phyloP scores from a whole-genome alignment of 2,329 filamentous ascomycete genomes.

The Diaporthe sp. region DNA sequence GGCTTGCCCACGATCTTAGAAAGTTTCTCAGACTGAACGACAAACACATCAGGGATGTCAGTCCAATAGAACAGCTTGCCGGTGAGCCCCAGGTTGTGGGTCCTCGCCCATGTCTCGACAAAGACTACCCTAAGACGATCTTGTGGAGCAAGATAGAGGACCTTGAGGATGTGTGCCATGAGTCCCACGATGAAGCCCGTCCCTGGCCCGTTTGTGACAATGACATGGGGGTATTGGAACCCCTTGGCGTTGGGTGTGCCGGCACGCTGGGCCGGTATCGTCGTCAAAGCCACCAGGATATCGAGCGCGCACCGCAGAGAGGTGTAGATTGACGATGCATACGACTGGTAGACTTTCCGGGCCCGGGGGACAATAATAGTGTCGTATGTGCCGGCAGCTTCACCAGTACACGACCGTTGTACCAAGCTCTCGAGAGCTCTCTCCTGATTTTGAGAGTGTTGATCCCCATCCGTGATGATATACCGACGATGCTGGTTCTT shows the following conservation, averaged over 20 bases:
- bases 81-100: conserved; percentile 84
- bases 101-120: conserved; percentile 92
- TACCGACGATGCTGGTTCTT: conserved; percentile 78
- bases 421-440: conserved; percentile 69
- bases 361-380: conserved; percentile 80
- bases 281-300: conserved; percentile 66
- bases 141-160: conserved; percentile 55
- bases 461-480: conserved; percentile 81
- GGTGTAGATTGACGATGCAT: conserved; percentile 77
- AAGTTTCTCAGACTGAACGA: conserved; percentile 83
- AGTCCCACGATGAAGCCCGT: conserved; percentile 82
- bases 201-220: conserved; percentile 89
- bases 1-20: conserved; percentile 56
- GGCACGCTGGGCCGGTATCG: conserved; percentile 39
- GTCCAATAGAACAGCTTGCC: conserved; percentile 77
- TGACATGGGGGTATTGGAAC: conserved; percentile 72
- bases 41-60: conserved; percentile 77
- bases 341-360: conserved; percentile 82
- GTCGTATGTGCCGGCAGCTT: conserved; percentile 64
- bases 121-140: conserved; percentile 80
- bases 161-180: conserved; percentile 59
- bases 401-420: conserved; percentile 46
- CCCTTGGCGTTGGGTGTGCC: conserved; percentile 31
- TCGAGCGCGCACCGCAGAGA: conserved; percentile 72
- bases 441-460: conserved; percentile 73